These are phyloP conservation scores for Daedaleopsis nitida DNA, from an alignment of 768 basidiomycete species.

Conservation along the genomic window DNA sequence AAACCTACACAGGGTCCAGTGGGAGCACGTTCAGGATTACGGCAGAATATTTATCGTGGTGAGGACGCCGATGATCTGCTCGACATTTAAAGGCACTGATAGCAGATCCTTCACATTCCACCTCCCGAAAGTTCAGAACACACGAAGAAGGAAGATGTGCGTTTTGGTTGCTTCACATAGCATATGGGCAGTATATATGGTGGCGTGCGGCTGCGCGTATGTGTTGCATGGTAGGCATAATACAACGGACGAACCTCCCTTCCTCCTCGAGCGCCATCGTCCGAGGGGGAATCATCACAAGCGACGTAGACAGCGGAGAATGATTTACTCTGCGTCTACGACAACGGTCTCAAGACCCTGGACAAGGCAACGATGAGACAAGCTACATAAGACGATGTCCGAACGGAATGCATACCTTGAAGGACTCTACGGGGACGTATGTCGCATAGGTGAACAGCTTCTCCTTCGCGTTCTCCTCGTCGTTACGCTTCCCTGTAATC, in stretches of 20 bases:
- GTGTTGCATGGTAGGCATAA: slow-evolving; percentile 31
- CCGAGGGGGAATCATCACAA: slow-evolving; percentile 7
- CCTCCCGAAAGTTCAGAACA: neutral
- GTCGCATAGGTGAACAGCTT: slow-evolving; percentile 93
- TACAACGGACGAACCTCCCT: slow-evolving; percentile 16
- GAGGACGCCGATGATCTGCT: too few relatives aligned
- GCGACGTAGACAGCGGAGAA: slow-evolving; percentile 14
- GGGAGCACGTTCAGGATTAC: too few relatives aligned
- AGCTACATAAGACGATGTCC: slow-evolving; percentile 14
- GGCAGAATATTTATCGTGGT: too few relatives aligned
- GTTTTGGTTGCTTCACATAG: slow-evolving; percentile 31
- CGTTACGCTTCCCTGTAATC: slow-evolving; percentile 88
- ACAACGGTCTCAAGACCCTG: slow-evolving; percentile 85
- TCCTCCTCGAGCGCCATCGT: slow-evolving; percentile 18
- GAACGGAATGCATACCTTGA: slow-evolving; percentile 64
- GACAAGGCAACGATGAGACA: slow-evolving; percentile 14
- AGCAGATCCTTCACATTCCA: too few relatives aligned
- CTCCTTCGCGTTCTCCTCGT: slow-evolving; percentile 98
- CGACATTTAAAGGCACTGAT: too few relatives aligned
- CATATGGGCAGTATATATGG: slow-evolving; percentile 25
- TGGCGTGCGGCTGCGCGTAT: slow-evolving; percentile 20
- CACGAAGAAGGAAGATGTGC: slow-evolving; percentile 3
- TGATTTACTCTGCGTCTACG: slow-evolving; percentile 74
- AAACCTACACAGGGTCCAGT: too few relatives aligned
- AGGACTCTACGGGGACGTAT: slow-evolving; percentile 72